Evolutionary conservation across 129 eudicot genomes (phyloP), one percentile per base, ranked within the genome.

Genomic region (Sambucus nigra): DNA sequence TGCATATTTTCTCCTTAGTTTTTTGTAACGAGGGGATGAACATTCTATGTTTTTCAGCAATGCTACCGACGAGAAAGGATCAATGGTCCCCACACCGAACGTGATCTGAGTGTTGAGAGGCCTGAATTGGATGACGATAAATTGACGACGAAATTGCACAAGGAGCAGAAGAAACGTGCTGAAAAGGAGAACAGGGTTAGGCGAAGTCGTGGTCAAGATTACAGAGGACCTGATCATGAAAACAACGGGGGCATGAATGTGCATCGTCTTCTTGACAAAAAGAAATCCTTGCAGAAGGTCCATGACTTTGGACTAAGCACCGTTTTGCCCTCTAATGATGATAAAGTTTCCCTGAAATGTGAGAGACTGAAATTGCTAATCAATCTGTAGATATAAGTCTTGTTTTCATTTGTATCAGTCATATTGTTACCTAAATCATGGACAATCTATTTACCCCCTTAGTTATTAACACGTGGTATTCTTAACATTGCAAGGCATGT

Each of bases 301-400:
- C 95, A 78, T 41, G 89, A 76, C 57, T 83, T 80, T 69, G 89
- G 81, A 51, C 80, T 80, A 12, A 64, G 59, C 47, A 64, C 82
- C n/a, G 68, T 53, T 67, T 73, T 70, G 39, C 71, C 76, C 29
- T 75, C 94, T 14, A 62, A 52, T 67, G 93, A 88, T 53, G 94
- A 84, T 54, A 84, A 81, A 69, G 87, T 73, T 65, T 69, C 83
- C 54, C 54, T 84, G 41, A 89, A 69, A 85, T 81, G 97, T 89
- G 82, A 84, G 97, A 81, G 24, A 35, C 47, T 27, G 25, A 12
- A 25, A 16, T 40, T 40, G 46, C 13, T 40, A 40, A 7, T 14
- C n/a, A n/a, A n/a, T 15, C n/a, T 42, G 48, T 9, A 13, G 16
- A 42, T 6, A 13, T 42, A 7, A 8, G 13, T 35, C n/a, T 35